Percentiles rank a stretch among this genome's conserved stretches.
Evolutionary conservation across 2,329 filamentous ascomycete genomes (phyloP).

Genomic region (Arthrobotrys conoides): DNA sequence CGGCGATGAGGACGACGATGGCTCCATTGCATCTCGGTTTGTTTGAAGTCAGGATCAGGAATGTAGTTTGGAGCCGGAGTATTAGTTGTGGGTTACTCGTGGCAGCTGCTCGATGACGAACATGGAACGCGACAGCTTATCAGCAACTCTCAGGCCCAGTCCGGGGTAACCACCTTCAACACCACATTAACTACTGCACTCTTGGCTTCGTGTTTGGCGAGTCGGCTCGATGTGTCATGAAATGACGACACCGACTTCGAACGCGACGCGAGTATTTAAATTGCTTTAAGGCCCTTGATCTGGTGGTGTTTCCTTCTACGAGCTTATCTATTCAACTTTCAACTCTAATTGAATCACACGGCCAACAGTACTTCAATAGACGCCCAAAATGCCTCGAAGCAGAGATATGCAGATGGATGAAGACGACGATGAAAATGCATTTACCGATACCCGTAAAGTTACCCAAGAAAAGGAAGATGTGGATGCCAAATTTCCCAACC

Average conservation of each 20-base stretch:
- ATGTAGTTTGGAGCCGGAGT: constrained; percentile 25
- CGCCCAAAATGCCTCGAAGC: constrained; percentile 46
- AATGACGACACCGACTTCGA: constrained; percentile 3
- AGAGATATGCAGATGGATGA: constrained; percentile 53
- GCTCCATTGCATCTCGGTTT: constrained; percentile 48
- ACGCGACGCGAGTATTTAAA: constrained; percentile 28
- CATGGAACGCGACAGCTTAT: constrained; percentile 48
- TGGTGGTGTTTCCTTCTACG: neutral
- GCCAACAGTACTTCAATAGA: neutral
- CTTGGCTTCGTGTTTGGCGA: constrained; percentile 43
- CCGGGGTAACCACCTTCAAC: constrained; percentile 39
- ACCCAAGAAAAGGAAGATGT: constrained; percentile 61
- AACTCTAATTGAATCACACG: constrained; percentile 1
- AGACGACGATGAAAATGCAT: constrained; percentile 55
- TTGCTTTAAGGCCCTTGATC: neutral
- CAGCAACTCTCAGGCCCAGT: constrained; percentile 10
- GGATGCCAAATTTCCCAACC: constrained; percentile 79
- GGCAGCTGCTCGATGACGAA: constrained; percentile 49
- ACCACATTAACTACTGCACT: constrained; percentile 14
- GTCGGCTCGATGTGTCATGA: constrained; percentile 33
- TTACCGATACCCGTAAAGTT: constrained; percentile 59
- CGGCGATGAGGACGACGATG: constrained; percentile 52
- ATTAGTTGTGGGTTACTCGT: constrained; percentile 13
- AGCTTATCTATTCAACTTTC: constrained; percentile 12
- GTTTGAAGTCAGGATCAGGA: constrained; percentile 22